These are phyloP conservation scores for Sutorius eximius DNA, from an alignment of 1,284 basidiomycete species.

Conservation along the genomic window DNA sequence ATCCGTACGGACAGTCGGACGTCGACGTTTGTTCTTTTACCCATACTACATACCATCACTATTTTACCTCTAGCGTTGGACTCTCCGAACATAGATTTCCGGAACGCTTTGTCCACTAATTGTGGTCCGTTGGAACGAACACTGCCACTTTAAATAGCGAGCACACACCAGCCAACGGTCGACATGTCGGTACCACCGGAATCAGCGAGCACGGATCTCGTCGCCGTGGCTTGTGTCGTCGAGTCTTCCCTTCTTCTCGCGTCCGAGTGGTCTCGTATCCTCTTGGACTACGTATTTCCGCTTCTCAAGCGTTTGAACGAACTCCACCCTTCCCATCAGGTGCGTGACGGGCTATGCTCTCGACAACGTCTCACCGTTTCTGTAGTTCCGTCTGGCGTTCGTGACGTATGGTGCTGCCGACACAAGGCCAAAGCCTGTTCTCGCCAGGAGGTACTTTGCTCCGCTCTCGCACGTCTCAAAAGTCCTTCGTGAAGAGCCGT, in stretches of 20 bases:
- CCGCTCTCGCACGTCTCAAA: constrained; percentile 40
- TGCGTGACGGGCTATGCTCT: constrained; percentile 20
- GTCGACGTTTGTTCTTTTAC: neutral
- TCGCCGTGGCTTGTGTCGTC: constrained; percentile 59
- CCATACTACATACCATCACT: constrained; percentile 21
- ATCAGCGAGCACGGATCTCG: constrained; percentile 28
- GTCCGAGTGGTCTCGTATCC: constrained; percentile 51
- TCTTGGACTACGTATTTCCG: constrained; percentile 50
- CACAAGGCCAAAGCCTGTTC: constrained; percentile 50
- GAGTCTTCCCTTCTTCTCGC: constrained; percentile 62
- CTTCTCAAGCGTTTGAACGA: constrained; percentile 57
- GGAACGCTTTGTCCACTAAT: neutral
- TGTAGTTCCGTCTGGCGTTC: constrained; percentile 53
- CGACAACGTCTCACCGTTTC: constrained; percentile 5
- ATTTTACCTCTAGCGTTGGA: constrained; percentile 13
- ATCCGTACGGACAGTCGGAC: constrained; percentile 3
- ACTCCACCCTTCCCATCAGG: constrained; percentile 35
- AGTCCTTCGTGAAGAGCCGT: constrained; percentile 49
- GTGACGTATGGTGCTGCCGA: constrained; percentile 59
- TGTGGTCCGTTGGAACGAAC: neutral
- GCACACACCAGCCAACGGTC: too few relatives aligned
- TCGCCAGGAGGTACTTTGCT: constrained; percentile 57
- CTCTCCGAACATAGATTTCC: constrained; percentile 11
- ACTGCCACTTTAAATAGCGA: neutral
- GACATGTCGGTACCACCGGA: constrained; percentile 8